phyloP scores from a whole-genome alignment of 2,329 filamentous ascomycete genomes.

The Fusarium mundagurra region DNA sequence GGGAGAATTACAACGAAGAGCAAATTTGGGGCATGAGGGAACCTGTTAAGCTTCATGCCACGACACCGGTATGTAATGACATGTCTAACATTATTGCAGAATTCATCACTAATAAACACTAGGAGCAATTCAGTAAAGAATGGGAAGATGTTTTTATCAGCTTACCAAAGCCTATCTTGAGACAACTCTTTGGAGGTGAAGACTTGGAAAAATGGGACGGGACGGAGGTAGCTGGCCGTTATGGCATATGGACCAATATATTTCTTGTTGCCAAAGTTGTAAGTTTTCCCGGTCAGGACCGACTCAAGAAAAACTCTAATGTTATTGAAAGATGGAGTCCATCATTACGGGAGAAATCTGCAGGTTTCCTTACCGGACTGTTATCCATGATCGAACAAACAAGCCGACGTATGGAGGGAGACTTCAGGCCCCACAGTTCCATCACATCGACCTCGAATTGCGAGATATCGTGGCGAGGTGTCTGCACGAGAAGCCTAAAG shows the following conservation, averaged over 20 bases:
- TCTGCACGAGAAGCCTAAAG: conserved; percentile 38
- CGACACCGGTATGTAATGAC: conserved; percentile 37
- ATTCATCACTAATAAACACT: conserved; percentile 5
- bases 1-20: conserved; percentile 7
- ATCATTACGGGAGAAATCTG: conserved; percentile 32
- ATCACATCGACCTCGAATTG: conserved; percentile 35
- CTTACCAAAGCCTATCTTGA: neutral
- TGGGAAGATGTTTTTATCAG: conserved; percentile 3
- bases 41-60: conserved; percentile 33
- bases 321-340: conserved; percentile 40
- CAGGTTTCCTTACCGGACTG: conserved; percentile 22
- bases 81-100: neutral
- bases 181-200: conserved; percentile 17
- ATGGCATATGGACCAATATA: conserved; percentile 44
- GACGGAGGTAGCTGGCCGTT: conserved; percentile 39
- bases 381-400: neutral
- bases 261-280: conserved; percentile 44
- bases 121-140: conserved; percentile 42
- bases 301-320: conserved; percentile 5
- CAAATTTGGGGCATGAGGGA: conserved; percentile 31
- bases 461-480: conserved; percentile 39
- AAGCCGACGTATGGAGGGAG: conserved; percentile 38
- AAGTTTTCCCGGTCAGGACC: conserved; percentile 1
- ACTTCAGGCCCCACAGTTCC: conserved; percentile 9
- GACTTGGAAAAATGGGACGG: neutral